A percentile compares a stretch with the other conserved stretches of the same genome.
Conservation (phyloP, 495 filamentous ascomycete species). For the Acidomyces sp. region DNA sequence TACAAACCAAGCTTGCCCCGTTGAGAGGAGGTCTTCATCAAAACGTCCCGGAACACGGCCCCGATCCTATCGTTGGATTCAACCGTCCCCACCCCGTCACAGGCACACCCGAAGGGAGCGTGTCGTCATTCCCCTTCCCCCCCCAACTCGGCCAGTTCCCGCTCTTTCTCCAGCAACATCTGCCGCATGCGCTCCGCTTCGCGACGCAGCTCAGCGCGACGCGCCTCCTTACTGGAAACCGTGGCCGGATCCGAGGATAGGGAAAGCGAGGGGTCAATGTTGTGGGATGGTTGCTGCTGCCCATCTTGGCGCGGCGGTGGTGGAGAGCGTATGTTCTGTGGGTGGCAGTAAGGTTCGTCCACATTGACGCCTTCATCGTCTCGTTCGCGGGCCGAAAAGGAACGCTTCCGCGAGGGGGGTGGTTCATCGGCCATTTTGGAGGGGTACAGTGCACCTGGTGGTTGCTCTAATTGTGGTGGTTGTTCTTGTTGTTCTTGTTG, state of each 20-base stretch:
- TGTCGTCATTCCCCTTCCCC: constrained; percentile 1
- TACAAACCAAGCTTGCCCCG: too few relatives aligned
- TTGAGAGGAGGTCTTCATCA: too few relatives aligned
- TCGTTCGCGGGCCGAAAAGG: constrained; percentile 44
- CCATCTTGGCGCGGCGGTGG: constrained; percentile 25
- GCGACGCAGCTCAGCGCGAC: constrained; percentile 50
- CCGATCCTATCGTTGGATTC: too few relatives aligned
- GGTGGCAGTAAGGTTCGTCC: constrained; percentile 9
- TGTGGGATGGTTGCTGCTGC: too few relatives aligned
- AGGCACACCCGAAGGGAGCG: too few relatives aligned
- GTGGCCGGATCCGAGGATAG: neutral
- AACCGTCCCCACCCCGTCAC: too few relatives aligned
- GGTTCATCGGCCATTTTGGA: too few relatives aligned
- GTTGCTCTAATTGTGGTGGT: too few relatives aligned
- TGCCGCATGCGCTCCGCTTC: constrained; percentile 70
- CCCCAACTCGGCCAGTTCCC: constrained; percentile 52
- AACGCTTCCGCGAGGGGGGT: constrained; percentile 51
- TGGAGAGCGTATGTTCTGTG: constrained; percentile 23
- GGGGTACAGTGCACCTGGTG: too few relatives aligned
- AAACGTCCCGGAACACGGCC: too few relatives aligned
- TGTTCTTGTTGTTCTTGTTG: too few relatives aligned
- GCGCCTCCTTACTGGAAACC: constrained; percentile 42
- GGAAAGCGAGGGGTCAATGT: constrained; percentile 17
- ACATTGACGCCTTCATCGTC: constrained; percentile 5
- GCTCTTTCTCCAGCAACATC: constrained; percentile 60